phyloP scores from a whole-genome alignment of 2,329 filamentous ascomycete genomes.

The Macrophomina tecta region DNA sequence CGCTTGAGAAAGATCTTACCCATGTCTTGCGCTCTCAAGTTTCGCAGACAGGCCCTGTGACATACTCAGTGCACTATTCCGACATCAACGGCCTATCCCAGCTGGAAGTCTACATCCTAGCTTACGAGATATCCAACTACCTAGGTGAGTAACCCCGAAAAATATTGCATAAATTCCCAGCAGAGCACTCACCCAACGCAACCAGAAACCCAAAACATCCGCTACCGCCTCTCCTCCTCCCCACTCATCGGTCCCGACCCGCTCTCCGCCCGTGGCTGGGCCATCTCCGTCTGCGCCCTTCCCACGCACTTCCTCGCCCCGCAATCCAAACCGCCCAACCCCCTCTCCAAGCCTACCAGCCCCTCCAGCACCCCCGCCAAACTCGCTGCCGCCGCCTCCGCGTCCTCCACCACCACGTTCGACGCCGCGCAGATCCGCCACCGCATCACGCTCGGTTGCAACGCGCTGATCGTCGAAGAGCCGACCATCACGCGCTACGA shows the following conservation, averaged over 20 bases:
- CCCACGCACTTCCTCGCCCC: slow-evolving; percentile 34
- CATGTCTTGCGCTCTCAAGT: slow-evolving; percentile 33
- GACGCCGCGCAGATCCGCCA: slow-evolving; percentile 36
- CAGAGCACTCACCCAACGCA: neutral
- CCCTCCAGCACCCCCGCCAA: slow-evolving; percentile 32
- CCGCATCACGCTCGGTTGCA: slow-evolving; percentile 40
- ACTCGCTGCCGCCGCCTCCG: neutral
- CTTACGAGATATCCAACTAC: slow-evolving; percentile 40
- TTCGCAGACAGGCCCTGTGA: slow-evolving; percentile 32
- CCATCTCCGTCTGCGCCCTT: slow-evolving; percentile 40
- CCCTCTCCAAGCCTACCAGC: slow-evolving; percentile 23
- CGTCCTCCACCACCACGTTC: slow-evolving; percentile 36
- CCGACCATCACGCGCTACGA: slow-evolving; percentile 67
- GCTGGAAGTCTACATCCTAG: slow-evolving; percentile 46
- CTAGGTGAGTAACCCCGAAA: slow-evolving; percentile 34
- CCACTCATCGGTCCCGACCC: slow-evolving; percentile 39
- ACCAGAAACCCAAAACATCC: slow-evolving; percentile 36
- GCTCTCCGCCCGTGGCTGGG: slow-evolving; percentile 39
- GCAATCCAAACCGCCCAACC: slow-evolving; percentile 32
- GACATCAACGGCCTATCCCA: slow-evolving; percentile 44
- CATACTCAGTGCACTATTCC: slow-evolving; percentile 42
- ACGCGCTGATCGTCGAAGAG: slow-evolving; percentile 59
- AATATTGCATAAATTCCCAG: neutral
- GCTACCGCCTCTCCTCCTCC: slow-evolving; percentile 42
- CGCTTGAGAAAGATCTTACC: slow-evolving; percentile 39